phyloP scores from a whole-genome alignment of 129 eudicot species.

The Flaveria trinervia region DNA sequence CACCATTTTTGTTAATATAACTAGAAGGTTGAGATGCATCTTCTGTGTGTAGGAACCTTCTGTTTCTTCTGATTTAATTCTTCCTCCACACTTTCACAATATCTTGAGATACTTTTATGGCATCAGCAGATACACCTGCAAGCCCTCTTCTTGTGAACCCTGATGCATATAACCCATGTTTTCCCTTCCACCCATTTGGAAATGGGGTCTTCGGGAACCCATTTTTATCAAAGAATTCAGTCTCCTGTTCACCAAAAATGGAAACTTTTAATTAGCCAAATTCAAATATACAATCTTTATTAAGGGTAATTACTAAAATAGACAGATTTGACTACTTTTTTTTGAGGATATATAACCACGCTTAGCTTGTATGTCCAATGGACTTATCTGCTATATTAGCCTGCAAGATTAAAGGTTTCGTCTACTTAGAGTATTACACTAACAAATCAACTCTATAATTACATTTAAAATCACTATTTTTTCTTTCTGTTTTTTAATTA shows the following conservation, averaged over 20 bases:
- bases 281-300: neutral
- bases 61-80: conserved; percentile 10
- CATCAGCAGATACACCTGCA: conserved; percentile 18
- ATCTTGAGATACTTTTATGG: conserved; percentile 19
- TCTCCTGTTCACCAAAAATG: conserved; percentile 15
- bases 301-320: no score
- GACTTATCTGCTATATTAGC: no score
- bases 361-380: no score
- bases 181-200: conserved; percentile 28
- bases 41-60: conserved; percentile 5
- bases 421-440: no score
- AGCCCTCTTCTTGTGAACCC: conserved; percentile 24
- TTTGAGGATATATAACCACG: no score
- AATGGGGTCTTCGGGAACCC: conserved; percentile 23
- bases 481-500: no score
- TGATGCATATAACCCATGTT: conserved; percentile 19
- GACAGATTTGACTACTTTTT: no score
- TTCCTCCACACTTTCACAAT: conserved; percentile 4
- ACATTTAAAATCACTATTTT: no score
- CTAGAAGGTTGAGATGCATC: conserved; percentile 21
- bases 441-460: no score
- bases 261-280: neutral
- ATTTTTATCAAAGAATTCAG: conserved; percentile 19
- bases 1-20: neutral
- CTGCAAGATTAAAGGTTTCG: no score